Percentiles rank a stretch among this genome's conserved stretches.
Conservation (phyloP, 768 basidiomycete species). For the Lentinula lateritia region DNA sequence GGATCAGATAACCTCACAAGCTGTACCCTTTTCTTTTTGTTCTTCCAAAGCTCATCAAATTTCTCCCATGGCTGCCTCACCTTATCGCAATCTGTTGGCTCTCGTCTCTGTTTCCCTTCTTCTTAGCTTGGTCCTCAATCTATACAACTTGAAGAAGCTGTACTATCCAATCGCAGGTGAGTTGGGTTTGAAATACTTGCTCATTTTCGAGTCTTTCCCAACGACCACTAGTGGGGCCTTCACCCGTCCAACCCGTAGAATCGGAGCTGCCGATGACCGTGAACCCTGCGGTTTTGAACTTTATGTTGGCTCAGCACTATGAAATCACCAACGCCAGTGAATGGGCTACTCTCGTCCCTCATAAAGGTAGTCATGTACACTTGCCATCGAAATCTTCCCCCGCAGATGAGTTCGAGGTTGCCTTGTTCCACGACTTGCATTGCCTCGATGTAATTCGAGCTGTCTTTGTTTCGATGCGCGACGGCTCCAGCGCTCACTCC, state of each 20-base stretch:
- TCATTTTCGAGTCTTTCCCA: background rate
- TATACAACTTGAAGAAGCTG: background rate
- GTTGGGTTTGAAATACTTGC: background rate
- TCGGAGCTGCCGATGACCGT: slow-evolving; percentile 9
- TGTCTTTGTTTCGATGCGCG: background rate
- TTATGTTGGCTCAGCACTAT: background rate
- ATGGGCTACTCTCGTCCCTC: background rate
- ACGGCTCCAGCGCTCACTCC: background rate
- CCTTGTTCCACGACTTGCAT: background rate
- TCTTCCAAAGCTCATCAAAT: background rate
- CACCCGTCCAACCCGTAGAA: background rate
- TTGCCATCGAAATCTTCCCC: background rate
- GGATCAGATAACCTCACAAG: background rate
- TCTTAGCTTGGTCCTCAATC: background rate
- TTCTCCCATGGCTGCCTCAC: background rate
- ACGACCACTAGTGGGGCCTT: background rate
- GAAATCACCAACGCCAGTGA: background rate
- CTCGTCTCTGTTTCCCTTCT: background rate
- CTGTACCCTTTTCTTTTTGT: background rate
- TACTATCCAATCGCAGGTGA: background rate
- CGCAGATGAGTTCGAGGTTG: background rate
- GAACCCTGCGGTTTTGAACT: slow-evolving; percentile 3
- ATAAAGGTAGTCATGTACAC: background rate
- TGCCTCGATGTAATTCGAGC: background rate
- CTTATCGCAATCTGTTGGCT: background rate